Conservation (phyloP, 306 rosid genomes). For the Calophaca sinica region DNA sequence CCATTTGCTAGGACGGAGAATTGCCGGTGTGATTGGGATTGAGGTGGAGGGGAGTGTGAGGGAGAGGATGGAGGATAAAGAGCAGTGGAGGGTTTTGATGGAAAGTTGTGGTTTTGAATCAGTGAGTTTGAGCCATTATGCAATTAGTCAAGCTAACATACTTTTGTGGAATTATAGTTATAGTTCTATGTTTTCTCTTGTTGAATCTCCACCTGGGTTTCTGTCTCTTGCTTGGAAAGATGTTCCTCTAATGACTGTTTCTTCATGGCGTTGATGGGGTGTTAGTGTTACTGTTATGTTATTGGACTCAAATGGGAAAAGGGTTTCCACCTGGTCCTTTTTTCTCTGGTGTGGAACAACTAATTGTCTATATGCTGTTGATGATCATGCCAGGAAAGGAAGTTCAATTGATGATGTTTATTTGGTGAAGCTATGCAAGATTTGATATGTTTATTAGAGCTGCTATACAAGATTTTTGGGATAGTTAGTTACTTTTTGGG, state of each 20-base stretch:
- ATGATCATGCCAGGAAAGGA: conserved; percentile 45
- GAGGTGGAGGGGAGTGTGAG: conserved; percentile 52
- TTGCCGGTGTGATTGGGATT: conserved; percentile 58
- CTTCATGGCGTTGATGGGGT: conserved; percentile 82
- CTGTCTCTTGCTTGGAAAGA: conserved; percentile 88
- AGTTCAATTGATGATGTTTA: conserved; percentile 40
- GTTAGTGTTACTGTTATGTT: neutral
- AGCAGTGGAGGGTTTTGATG: conserved; percentile 80
- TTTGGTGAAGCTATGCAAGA: conserved; percentile 43
- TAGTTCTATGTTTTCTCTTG: conserved; percentile 62
- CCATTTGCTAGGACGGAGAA: conserved; percentile 72
- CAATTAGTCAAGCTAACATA: conserved; percentile 84
- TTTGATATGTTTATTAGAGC: conserved; percentile 24
- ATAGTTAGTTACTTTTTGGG: conserved; percentile 27
- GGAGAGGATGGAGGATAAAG: conserved; percentile 82
- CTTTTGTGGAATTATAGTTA: conserved; percentile 81
- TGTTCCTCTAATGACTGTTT: conserved; percentile 80
- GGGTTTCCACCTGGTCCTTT: conserved; percentile 77
- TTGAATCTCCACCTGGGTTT: conserved; percentile 80
- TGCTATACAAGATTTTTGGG: conserved; percentile 39
- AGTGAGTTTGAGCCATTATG: conserved; percentile 78
- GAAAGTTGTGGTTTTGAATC: conserved; percentile 74
- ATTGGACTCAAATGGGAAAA: conserved; percentile 30
- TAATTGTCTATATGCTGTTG: conserved; percentile 60
- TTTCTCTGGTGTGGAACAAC: conserved; percentile 70